Base-by-base conservation (phyloP, 2,329 filamentous ascomycete species). In the Venturia pyrina region DNA sequence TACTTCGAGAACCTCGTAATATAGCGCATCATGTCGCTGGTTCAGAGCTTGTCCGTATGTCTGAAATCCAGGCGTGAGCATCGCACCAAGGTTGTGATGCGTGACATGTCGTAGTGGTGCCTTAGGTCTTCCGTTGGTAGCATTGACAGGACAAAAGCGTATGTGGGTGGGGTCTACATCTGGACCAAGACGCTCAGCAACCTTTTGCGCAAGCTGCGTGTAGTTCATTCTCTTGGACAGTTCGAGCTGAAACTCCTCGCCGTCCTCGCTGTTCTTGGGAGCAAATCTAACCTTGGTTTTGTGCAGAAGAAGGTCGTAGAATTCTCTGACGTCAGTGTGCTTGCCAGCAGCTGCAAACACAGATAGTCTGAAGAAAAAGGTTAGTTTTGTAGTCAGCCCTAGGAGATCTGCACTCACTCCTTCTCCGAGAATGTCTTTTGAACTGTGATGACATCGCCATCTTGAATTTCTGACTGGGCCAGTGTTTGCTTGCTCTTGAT, bases 361-460 rank as follows among this genome's bases (percentile, higher is more conserved):
- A 11, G 32, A 34, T 28, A 48, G 17, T 19, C 53, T 59, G 10
- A 21, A n/a, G 28, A 8, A 1, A 1, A 37, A 59, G 6, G 19
- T 59, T 59, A 59, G 53, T 37, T 7, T 13, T 53, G 21, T 5
- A 0, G 37, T 40, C 53, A 37, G 15, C 28, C 15, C n/a, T 41
- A 32, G 46, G 71, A n/a, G 17, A 37, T n/a, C 1, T 34, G 19
- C 32, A 59, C 53, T 34, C 53, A 59, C 53, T 82, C 79, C 67
- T 81, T 81, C 24, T 83, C 81, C 34, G 75, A 76, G 44, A 85
- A 78, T 34, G 83, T 79, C 67, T 85, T 85, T 75, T 99, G 95
- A 78, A 98, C 97, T 73, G 93, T 96, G 66, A 99, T 87, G 70
- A 99, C 96, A 73, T 99, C 95, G 62, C 95, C 95, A 72, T 99